A percentile compares a stretch with the other conserved stretches of the same genome.
These are phyloP conservation scores for Glonium stellatum DNA, from an alignment of 495 filamentous ascomycete species.

Conservation along the genomic window DNA sequence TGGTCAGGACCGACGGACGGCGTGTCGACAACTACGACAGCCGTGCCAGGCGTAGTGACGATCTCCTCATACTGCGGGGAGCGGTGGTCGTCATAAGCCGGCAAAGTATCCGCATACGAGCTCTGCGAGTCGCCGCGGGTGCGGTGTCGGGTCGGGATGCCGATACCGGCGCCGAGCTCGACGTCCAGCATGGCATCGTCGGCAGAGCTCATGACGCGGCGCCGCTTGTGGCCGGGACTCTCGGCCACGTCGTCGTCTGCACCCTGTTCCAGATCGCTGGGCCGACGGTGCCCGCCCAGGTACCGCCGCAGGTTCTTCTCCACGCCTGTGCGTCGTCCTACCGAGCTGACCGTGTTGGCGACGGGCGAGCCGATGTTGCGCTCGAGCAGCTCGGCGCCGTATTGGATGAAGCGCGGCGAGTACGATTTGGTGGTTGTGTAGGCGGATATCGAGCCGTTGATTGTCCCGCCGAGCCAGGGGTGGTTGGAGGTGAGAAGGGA, in stretches of 20 bases:
- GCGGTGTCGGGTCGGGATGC: constrained; percentile 18
- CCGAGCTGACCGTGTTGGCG: constrained; percentile 71
- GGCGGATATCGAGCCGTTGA: constrained; percentile 70
- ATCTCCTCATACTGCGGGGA: constrained; percentile 65
- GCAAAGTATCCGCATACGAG: constrained; percentile 59
- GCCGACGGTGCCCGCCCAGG: constrained; percentile 44
- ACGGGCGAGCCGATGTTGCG: constrained; percentile 72
- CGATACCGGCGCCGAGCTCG: constrained; percentile 41
- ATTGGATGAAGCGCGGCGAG: constrained; percentile 69
- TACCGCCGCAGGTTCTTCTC: constrained; percentile 77
- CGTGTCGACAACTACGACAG: constrained; percentile 19
- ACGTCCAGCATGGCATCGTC: constrained; percentile 27
- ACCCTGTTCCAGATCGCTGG: constrained; percentile 37
- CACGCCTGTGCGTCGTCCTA: constrained; percentile 74
- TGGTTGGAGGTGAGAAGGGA: constrained; percentile 73
- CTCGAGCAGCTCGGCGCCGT: constrained; percentile 78
- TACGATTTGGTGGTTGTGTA: constrained; percentile 82
- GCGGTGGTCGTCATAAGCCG: constrained; percentile 70
- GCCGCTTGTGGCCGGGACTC: constrained; percentile 54
- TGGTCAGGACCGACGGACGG: constrained; percentile 8
- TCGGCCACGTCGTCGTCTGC: constrained; percentile 34
- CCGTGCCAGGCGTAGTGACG: constrained; percentile 7
- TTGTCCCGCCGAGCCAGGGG: constrained; percentile 69
- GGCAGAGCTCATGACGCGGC: constrained; percentile 45
- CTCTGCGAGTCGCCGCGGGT: constrained; percentile 38